Conservation (phyloP, 2,329 filamentous ascomycete species). For the Alternaria sp. region DNA sequence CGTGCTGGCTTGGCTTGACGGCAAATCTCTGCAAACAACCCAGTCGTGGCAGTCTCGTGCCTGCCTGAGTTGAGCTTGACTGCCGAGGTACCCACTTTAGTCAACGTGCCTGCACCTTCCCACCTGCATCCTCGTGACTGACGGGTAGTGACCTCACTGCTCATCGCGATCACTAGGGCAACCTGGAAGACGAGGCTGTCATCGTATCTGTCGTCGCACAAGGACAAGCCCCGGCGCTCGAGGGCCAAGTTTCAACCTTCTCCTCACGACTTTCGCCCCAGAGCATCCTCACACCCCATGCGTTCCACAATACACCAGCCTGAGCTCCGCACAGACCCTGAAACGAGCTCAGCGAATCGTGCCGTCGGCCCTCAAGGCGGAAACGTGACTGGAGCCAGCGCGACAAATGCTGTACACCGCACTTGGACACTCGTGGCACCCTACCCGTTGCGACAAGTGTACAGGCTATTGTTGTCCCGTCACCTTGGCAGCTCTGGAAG, state of each 20-base stretch:
- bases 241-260: constrained; percentile 7
- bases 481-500: constrained; percentile 27
- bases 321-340: constrained; percentile 25
- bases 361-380: constrained; percentile 16
- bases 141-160: constrained; percentile 10
- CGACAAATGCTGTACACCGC: constrained; percentile 1
- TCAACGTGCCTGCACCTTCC: neutral
- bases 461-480: constrained; percentile 18
- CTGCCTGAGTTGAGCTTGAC: neutral
- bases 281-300: constrained; percentile 26
- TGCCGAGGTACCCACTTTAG: constrained; percentile 4
- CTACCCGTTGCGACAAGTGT: constrained; percentile 11
- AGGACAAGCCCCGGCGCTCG: neutral
- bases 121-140: constrained; percentile 3
- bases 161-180: constrained; percentile 1
- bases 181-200: constrained; percentile 3
- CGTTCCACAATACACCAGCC: constrained; percentile 26
- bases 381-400: constrained; percentile 31
- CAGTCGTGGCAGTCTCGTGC: neutral
- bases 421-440: constrained; percentile 11
- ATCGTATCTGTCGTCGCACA: neutral
- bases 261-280: neutral
- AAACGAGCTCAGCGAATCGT: constrained; percentile 36
- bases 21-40: constrained; percentile 6
- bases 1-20: neutral